Evolutionary conservation across 169 alveolate species (phyloP).

Genomic region (Plasmodium fragile): DNA sequence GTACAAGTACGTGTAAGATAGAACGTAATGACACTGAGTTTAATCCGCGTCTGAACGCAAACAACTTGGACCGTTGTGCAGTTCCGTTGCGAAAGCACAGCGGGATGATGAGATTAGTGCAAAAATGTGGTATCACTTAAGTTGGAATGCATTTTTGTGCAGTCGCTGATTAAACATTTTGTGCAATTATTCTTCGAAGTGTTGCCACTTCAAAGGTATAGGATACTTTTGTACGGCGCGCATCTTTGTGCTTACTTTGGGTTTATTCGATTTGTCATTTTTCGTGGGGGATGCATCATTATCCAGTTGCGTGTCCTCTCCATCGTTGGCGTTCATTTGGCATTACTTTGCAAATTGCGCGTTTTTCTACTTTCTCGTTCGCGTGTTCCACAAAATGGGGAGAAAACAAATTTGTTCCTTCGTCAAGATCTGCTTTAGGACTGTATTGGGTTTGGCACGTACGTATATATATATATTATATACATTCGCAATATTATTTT

Average conservation of each 20-base stretch:
- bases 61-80: background rate
- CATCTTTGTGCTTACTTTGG: background rate
- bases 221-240: background rate
- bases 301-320: conserved; percentile 1
- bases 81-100: background rate
- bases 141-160: background rate
- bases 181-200: background rate
- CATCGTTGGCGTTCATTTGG: conserved; percentile 11
- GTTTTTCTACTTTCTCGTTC: conserved; percentile 1
- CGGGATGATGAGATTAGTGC: background rate
- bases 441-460: background rate
- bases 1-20: conserved; percentile 11
- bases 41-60: background rate
- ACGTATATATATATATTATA: background rate
- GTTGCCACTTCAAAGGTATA: background rate
- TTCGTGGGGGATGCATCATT: background rate
- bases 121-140: background rate
- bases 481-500: background rate
- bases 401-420: background rate
- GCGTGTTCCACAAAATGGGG: background rate
- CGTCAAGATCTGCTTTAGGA: background rate
- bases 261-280: background rate
- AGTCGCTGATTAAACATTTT: background rate
- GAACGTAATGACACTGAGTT: background rate
- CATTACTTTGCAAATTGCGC: background rate